phyloP scores from a whole-genome alignment of 768 basidiomycete genomes.

The Naganishia vaughanmartiniae region DNA sequence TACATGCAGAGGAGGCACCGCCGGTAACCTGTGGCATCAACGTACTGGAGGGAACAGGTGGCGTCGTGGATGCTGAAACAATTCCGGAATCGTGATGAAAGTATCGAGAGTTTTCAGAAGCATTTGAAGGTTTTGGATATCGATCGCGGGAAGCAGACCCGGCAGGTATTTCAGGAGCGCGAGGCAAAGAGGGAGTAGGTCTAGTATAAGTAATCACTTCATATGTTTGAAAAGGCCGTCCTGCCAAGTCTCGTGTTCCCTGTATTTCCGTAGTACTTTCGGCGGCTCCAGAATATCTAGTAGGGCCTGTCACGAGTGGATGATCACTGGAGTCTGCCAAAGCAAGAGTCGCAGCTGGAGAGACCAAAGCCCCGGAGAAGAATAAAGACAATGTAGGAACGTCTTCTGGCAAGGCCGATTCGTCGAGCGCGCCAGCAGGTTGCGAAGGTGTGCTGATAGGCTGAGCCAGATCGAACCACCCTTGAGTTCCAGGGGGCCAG shows the following conservation, averaged over 20 bases:
- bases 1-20: not conserved
- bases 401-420: not conserved
- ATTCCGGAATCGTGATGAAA: not conserved
- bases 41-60: not conserved
- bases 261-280: not conserved
- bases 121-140: not conserved
- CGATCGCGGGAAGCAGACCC: not conserved
- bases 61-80: not conserved
- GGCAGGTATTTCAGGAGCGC: not conserved
- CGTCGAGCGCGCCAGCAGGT: not conserved
- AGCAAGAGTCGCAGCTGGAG: not conserved
- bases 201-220: not conserved
- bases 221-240: not conserved
- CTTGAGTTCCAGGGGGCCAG: not conserved
- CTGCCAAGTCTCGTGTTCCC: not conserved
- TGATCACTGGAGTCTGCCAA: not conserved
- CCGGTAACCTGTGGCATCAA: not conserved
- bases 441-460: no score
- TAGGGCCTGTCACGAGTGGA: not conserved
- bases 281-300: not conserved
- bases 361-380: not conserved
- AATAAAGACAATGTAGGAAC: not conserved
- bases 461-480: no score
- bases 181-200: not conserved
- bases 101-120: not conserved